A percentile compares a stretch with the other conserved stretches of the same genome.
These are phyloP conservation scores for Geotrichum reessii DNA, from an alignment of 1,139 yeast genomes.

Conservation along the genomic window DNA sequence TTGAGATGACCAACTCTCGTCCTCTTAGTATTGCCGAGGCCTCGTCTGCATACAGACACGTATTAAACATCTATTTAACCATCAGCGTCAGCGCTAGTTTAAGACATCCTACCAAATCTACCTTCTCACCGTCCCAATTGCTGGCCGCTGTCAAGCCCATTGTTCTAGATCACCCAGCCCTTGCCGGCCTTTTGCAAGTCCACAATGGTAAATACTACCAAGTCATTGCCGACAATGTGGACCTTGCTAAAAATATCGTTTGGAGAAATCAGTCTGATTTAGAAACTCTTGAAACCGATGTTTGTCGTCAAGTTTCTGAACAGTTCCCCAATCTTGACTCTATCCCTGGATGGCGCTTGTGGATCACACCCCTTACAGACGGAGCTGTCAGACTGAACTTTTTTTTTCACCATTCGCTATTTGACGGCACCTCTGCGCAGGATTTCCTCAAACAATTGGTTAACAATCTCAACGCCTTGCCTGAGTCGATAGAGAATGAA, in stretches of 20 bases:
- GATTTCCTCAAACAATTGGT: slow-evolving; percentile 1
- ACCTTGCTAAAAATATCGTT: slow-evolving; percentile 2
- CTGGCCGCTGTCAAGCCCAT: slow-evolving; percentile 8
- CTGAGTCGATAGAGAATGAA: neutral
- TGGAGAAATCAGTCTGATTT: neutral
- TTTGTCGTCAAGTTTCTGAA: slow-evolving; percentile 2
- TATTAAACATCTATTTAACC: slow-evolving; percentile 8
- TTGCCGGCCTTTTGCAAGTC: neutral
- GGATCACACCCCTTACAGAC: slow-evolving; percentile 7
- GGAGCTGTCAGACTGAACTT: neutral
- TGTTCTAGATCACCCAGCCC: neutral
- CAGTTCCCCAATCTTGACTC: slow-evolving; percentile 1
- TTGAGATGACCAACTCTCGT: neutral
- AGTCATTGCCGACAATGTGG: neutral
- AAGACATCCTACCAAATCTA: neutral
- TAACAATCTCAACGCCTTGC: neutral
- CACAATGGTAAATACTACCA: neutral
- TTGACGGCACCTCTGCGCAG: slow-evolving; percentile 11
- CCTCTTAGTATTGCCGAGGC: neutral
- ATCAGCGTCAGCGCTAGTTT: slow-evolving; percentile 8
- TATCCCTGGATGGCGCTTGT: slow-evolving; percentile 14
- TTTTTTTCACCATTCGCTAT: slow-evolving; percentile 14
- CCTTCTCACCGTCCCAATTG: neutral
- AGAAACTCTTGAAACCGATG: neutral
- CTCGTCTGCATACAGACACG: slow-evolving; percentile 12